These are phyloP conservation scores for Phaffomyces antillensis DNA, from an alignment of 805 yeast genomes.

Conservation along the genomic window DNA sequence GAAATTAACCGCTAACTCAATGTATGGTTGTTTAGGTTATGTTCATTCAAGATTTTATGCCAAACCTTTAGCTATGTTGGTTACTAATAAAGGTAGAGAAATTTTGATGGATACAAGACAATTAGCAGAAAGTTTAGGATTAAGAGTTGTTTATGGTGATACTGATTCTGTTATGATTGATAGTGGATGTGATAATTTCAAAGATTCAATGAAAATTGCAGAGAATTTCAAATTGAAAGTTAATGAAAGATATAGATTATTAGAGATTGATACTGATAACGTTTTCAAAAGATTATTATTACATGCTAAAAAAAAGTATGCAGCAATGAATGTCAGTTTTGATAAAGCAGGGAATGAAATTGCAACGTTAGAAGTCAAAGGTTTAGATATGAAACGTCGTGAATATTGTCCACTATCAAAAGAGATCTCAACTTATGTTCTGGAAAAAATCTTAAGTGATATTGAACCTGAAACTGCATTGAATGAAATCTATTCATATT, in stretches of 20 bases:
- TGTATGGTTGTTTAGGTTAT: slow-evolving; percentile 98
- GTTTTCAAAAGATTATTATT: slow-evolving; percentile 77
- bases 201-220: slow-evolving; percentile 78
- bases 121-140: slow-evolving; percentile 76
- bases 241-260: slow-evolving; percentile 76
- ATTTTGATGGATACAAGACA: slow-evolving; percentile 89
- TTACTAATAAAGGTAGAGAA: slow-evolving; percentile 93
- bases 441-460: slow-evolving; percentile 65
- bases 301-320: slow-evolving; percentile 96
- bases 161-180: slow-evolving; percentile 99
- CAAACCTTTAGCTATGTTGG: slow-evolving; percentile 90
- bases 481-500: slow-evolving; percentile 60
- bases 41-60: slow-evolving; percentile 91
- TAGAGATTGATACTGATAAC: slow-evolving; percentile 94
- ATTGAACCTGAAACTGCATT: slow-evolving; percentile 72
- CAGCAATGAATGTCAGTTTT: slow-evolving; percentile 66
- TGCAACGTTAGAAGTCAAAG: slow-evolving; percentile 77
- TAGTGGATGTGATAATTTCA: slow-evolving; percentile 63
- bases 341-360: slow-evolving; percentile 49
- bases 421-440: slow-evolving; percentile 71
- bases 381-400: slow-evolving; percentile 94
- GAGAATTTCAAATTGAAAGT: slow-evolving; percentile 77
- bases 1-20: slow-evolving; percentile 96
- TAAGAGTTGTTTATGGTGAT: slow-evolving; percentile 93
- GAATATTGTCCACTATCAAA: slow-evolving; percentile 92